phyloP scores from a whole-genome alignment of 345 rosid genomes.

The Melaleuca alternifolia region DNA sequence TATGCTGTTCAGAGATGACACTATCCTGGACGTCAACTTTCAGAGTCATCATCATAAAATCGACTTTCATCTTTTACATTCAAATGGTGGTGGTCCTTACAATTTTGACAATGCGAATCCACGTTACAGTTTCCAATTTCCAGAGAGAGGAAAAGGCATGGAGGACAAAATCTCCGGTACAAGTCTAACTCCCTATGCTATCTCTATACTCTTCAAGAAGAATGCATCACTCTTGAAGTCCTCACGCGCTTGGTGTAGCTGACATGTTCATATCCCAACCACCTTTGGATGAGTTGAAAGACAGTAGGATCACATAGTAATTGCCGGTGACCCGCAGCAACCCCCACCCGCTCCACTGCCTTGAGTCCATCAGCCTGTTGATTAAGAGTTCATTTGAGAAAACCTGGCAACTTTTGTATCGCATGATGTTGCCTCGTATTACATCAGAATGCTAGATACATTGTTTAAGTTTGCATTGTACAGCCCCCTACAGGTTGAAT shows the following conservation, averaged over 20 bases:
- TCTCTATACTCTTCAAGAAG: not conserved
- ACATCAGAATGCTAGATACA: not conserved
- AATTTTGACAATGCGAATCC: not conserved
- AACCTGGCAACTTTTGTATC: not conserved
- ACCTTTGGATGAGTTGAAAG: conserved; percentile 41
- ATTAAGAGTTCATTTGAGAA: not conserved
- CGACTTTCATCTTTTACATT: not conserved
- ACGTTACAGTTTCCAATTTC: not conserved
- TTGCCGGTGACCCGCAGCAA: conserved; percentile 51
- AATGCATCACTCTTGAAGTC: conserved; percentile 38
- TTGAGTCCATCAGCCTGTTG: conserved; percentile 55
- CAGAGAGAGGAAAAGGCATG: not conserved
- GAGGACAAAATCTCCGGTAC: not conserved
- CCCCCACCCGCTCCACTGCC: conserved; percentile 57
- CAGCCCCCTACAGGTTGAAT: not conserved
- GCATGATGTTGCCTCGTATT: not conserved
- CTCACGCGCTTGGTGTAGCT: conserved; percentile 15
- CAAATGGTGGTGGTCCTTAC: not conserved
- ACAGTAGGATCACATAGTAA: conserved; percentile 42
- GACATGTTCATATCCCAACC: conserved; percentile 57
- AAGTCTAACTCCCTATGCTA: not conserved
- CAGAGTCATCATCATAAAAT: not conserved
- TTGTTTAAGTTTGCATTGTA: not conserved
- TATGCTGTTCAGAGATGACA: not conserved
- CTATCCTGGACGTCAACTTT: not conserved